Conservation (phyloP, 148 eudicot species). For the Chenopodium suecicum region DNA sequence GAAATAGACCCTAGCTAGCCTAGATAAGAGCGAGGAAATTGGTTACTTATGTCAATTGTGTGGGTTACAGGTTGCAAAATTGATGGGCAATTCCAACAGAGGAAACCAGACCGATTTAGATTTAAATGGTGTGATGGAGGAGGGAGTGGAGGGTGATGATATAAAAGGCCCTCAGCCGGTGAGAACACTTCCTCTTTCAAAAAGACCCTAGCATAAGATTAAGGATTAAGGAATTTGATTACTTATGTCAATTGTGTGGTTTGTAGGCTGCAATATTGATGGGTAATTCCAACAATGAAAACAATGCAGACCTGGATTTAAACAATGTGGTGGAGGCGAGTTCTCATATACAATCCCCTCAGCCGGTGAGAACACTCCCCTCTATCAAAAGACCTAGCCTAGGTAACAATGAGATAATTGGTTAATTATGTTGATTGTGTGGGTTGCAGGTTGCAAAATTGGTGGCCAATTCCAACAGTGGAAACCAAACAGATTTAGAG, state of each 20-base stretch:
- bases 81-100: neutral
- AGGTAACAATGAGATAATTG: no score
- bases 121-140: neutral
- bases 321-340: no score
- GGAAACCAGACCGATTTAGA: neutral
- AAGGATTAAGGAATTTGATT: no score
- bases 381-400: no score
- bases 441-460: conserved; percentile 15
- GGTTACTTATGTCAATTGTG: neutral
- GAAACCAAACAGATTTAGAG: neutral
- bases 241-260: no score
- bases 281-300: no score
- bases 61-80: conserved; percentile 16
- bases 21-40: neutral
- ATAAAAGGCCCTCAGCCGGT: conserved; percentile 10
- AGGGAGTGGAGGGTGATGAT: neutral
- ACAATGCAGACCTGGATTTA: no score
- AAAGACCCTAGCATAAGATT: no score
- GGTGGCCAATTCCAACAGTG: neutral
- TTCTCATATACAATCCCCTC: no score
- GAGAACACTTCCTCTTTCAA: conserved; percentile 20
- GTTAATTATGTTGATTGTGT: neutral
- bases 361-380: no score
- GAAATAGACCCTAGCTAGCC: neutral
- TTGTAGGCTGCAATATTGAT: no score